A percentile compares a stretch with the other conserved stretches of the same genome.
Conservation (phyloP, 495 filamentous ascomycete species). For the Podospora comata region DNA sequence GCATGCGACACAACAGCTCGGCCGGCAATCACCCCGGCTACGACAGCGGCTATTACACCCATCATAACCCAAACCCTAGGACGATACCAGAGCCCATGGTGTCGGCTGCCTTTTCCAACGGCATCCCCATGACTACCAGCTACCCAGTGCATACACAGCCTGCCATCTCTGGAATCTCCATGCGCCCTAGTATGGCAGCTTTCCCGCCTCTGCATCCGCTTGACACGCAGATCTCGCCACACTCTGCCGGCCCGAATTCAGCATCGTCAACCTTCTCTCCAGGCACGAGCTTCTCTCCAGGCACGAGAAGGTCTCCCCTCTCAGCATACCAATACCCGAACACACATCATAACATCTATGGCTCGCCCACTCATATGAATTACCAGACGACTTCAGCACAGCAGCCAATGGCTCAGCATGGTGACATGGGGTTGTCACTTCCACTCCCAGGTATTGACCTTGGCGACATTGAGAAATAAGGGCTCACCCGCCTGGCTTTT, state of each 20-base stretch:
- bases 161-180: slow-evolving; percentile 15
- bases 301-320: slow-evolving; percentile 10
- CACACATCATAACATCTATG: neutral
- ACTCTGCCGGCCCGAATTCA: slow-evolving; percentile 12
- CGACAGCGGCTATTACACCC: slow-evolving; percentile 20
- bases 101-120: neutral
- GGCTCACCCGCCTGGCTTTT: neutral
- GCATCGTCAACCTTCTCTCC: slow-evolving; percentile 23
- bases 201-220: slow-evolving; percentile 15
- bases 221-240: slow-evolving; percentile 13
- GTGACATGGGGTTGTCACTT: neutral
- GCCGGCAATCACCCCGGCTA: slow-evolving; percentile 11
- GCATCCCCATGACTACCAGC: slow-evolving; percentile 18
- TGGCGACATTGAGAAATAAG: neutral
- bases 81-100: slow-evolving; percentile 26
- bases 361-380: neutral
- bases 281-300: slow-evolving; percentile 21
- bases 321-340: slow-evolving; percentile 13
- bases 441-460: neutral
- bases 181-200: slow-evolving; percentile 15
- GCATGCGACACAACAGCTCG: slow-evolving; percentile 2
- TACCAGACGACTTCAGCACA: neutral
- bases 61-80: slow-evolving; percentile 25
- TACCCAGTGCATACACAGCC: slow-evolving; percentile 18
- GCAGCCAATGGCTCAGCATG: neutral